Evolutionary conservation across 2,329 filamentous ascomycete species (phyloP), one percentile per base, ranked within the genome.

Genomic region (Penicillium sp.): DNA sequence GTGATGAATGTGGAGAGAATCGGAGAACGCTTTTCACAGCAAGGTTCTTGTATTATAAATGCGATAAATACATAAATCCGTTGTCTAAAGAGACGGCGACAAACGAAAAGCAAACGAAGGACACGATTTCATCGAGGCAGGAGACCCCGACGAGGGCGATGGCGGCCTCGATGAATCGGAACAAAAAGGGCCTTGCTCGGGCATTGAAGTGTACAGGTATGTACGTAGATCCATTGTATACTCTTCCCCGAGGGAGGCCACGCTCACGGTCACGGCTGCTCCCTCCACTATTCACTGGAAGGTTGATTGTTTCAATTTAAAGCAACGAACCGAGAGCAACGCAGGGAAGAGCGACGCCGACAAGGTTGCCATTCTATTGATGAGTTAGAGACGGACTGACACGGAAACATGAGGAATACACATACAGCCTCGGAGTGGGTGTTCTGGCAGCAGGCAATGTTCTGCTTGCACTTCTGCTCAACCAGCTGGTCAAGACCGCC

Each of bases 381-480:
- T 13, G 1, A 10, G 28, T 30, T 30, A 30, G 28, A 1, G 28
- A 30, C 10, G 28, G 9, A 28, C 9, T 9, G 28, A 11, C 28
- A 30, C 9, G 9, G 7, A 10, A 10, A 30, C 2, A 18, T 13
- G 24, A 9, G 25, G 5, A 27, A 30, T 28, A 27, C 5, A 58
- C 57, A 40, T 59, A 65, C 60, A 25, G 64, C 60, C 24, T 57
- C 42, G 46, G 63, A 54, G 24, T 38, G 39, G 43, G 52, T 48
- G 57, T 64, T 59, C 61, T 66, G 63, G 62, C 65, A 67, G 54
- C 65, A 67, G 38, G 61, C 65, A 65, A 67, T 55, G 56, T 60
- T 64, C 50, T 65, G 61, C 57, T 66, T 62, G 65, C 65, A 67
- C 53, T 67, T 62, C 54, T 59, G 59, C 50, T 63, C 57, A 40